phyloP scores from a whole-genome alignment of 2,329 filamentous ascomycete species.

The Talaromyces rugulosus region DNA sequence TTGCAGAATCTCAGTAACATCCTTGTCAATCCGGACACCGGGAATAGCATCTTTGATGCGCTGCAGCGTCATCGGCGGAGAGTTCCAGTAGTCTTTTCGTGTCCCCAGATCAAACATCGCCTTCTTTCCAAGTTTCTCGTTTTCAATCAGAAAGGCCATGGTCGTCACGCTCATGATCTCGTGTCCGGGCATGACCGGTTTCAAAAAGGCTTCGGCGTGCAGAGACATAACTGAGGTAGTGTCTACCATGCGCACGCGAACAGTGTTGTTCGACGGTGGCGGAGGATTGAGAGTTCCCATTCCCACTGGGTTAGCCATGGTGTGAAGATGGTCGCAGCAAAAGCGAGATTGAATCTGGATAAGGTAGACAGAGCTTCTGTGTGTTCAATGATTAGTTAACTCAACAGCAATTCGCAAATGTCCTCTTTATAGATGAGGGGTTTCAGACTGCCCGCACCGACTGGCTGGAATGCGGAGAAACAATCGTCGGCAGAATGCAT shows the following conservation, averaged over 20 bases:
- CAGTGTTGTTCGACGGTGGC: not conserved
- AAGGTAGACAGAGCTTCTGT: not conserved
- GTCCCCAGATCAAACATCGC: conserved; percentile 22
- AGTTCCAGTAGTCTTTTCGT: conserved; percentile 23
- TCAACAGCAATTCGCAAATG: too few species aligned
- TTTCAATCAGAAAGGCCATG: conserved; percentile 21
- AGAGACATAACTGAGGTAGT: conserved; percentile 5
- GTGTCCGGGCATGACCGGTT: conserved; percentile 9
- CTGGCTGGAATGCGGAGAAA: not conserved
- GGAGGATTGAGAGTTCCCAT: not conserved
- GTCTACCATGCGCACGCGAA: conserved; percentile 7
- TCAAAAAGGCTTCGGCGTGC: not conserved
- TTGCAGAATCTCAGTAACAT: conserved; percentile 19
- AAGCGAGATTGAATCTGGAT: not conserved
- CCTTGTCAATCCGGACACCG: conserved; percentile 16
- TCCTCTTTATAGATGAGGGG: not conserved
- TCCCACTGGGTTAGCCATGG: not conserved
- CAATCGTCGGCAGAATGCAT: not conserved
- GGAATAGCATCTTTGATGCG: conserved; percentile 6
- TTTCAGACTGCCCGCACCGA: not conserved
- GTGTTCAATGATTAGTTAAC: not conserved
- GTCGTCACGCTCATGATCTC: conserved; percentile 16
- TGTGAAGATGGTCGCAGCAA: too few species aligned
- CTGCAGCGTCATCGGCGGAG: conserved; percentile 13
- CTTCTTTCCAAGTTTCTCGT: conserved; percentile 18